Percentiles rank a stretch among this genome's conserved stretches.
phyloP scores from a whole-genome alignment of 768 basidiomycete genomes.

The Leccinum arenicola region DNA sequence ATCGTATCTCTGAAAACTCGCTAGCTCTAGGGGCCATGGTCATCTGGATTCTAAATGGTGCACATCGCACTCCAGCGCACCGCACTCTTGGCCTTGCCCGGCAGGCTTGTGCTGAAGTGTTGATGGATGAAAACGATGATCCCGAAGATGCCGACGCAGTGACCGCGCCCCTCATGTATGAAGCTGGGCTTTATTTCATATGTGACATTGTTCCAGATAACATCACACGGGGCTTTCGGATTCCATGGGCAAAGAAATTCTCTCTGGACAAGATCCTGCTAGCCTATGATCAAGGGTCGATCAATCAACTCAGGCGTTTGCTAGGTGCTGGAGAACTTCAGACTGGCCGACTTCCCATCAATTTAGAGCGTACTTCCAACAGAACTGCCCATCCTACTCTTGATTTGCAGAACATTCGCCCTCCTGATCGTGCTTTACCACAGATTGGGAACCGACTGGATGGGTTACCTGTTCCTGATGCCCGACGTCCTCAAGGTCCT shows the following conservation, averaged over 20 bases:
- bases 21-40: constrained; percentile 3
- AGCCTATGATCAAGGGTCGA: too few species aligned
- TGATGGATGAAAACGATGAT: not conserved
- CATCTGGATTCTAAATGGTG: constrained; percentile 9
- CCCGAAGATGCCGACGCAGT: not conserved
- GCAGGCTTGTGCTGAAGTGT: not conserved
- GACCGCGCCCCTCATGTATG: constrained; percentile 4
- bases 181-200: constrained; percentile 3
- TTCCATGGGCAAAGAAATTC: not conserved
- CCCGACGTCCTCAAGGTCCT: not conserved
- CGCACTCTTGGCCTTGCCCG: not conserved
- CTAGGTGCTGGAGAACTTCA: not conserved
- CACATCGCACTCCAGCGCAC: not conserved
- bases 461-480: not conserved
- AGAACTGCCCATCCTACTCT: not conserved
- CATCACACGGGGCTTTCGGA: not conserved
- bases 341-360: not conserved
- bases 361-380: not conserved
- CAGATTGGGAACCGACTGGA: not conserved
- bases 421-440: not conserved
- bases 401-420: not conserved
- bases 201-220: not conserved
- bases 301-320: not conserved
- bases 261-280: too few species aligned
- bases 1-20: not conserved